Evolutionary conservation across 2,329 filamentous ascomycete genomes (phyloP), one percentile per base, ranked within the genome.

Genomic region (Coniochaeta sp.): DNA sequence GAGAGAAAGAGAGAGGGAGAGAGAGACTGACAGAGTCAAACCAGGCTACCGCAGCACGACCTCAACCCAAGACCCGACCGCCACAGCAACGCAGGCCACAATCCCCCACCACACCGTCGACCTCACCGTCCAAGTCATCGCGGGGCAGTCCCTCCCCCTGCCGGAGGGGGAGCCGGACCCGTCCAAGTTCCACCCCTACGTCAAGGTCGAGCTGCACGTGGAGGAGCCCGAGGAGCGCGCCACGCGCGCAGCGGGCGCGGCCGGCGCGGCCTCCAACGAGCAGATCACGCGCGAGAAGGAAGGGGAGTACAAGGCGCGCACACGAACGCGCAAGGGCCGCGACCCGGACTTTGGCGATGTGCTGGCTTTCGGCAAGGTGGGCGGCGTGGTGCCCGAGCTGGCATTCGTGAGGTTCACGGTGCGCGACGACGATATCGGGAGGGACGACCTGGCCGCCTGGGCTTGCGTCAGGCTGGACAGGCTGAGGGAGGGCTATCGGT

Each of bases 391-490:
- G 9, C 84, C 89, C 58, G 84, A 89, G 68, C 77, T 93, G 62
- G 85, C 86, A 32, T 93, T 92, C 75, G 79, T 91, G 59, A 81
- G 89, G 68, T 90, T 98, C 78, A 91, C 96, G 67, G 81, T 98
- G 65, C 89, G 92, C 73, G 91, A 98, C 71, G 89, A 96, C 66
- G 89, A 93, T 72, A 84, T 93, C 65, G 86, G 88, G 4, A 82
- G 83, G 63, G 92, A 98, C 68, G 83, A 89, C 61, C 74, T 96
- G 60, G 88, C 91, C 12, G 91, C 89, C 2, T 98, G 95, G 95
- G 87, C 90, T 1, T 96, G 92, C 69, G 87, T 96, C 66, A 83
- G 92, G 42, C 82, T 98, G 24, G 92, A 97, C 74, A 83, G 92
- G 8, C 73, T 97, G 61, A 85, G 85, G 62, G 77, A 82, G 36